Conservation (phyloP, 495 filamentous ascomycete species). For the Trichoderma parareesei region DNA sequence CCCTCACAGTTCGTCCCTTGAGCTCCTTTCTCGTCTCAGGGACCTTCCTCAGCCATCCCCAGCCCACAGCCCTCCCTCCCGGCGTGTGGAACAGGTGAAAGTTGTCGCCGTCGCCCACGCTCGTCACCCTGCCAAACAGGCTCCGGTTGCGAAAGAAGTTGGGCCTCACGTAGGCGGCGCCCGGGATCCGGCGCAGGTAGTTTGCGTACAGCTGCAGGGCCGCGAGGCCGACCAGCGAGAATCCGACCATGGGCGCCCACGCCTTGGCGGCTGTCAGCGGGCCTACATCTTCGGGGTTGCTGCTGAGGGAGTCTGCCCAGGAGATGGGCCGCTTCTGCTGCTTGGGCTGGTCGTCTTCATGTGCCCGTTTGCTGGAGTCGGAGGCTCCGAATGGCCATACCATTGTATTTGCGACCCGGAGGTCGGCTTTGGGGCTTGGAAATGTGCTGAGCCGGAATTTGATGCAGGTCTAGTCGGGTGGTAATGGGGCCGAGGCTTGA, state of each 20-base stretch:
- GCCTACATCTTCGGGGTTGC: slow-evolving; percentile 44
- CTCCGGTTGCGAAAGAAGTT: slow-evolving; percentile 60
- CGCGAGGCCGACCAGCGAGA: slow-evolving; percentile 57
- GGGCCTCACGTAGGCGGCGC: slow-evolving; percentile 60
- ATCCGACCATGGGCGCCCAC: slow-evolving; percentile 57
- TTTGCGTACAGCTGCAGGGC: slow-evolving; percentile 55
- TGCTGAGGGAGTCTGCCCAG: slow-evolving; percentile 42
- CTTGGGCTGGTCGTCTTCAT: slow-evolving; percentile 12
- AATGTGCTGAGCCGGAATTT: too few relatives aligned
- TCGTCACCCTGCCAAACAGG: slow-evolving; percentile 78
- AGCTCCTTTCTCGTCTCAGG: slow-evolving; percentile 58
- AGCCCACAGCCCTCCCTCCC: slow-evolving; percentile 75
- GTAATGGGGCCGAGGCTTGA: background rate
- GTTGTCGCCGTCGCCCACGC: slow-evolving; percentile 92
- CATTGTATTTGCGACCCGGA: slow-evolving; percentile 11
- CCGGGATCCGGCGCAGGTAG: slow-evolving; percentile 76
- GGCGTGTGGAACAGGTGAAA: slow-evolving; percentile 92
- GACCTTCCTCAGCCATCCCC: slow-evolving; percentile 80
- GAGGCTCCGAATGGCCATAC: slow-evolving; percentile 13
- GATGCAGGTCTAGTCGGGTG: too few relatives aligned
- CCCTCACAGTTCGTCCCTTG: slow-evolving; percentile 66
- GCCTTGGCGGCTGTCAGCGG: slow-evolving; percentile 60
- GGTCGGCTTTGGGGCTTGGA: background rate
- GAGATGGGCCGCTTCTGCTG: slow-evolving; percentile 32
- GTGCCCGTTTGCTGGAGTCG: background rate